Conservation (phyloP, 805 yeast species). For the Saccharomycopsis lassenensis region DNA sequence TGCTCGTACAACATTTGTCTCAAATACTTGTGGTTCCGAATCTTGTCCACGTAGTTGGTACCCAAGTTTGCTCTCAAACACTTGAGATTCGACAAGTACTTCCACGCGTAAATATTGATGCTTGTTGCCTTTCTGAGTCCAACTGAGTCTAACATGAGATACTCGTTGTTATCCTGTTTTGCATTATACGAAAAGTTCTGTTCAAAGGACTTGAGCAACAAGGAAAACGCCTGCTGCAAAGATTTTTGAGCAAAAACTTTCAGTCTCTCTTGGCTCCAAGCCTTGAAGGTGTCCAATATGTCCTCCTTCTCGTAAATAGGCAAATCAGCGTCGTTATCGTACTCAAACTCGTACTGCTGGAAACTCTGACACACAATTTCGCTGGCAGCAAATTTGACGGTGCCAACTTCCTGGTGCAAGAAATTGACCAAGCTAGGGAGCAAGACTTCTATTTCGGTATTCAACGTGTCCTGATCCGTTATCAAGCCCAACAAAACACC, state of each 20-base stretch:
- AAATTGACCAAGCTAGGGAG: slow-evolving; percentile 7
- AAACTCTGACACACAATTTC: slow-evolving; percentile 13
- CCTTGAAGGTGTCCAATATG: slow-evolving; percentile 29
- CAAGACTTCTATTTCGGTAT: slow-evolving; percentile 11
- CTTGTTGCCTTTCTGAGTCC: neutral
- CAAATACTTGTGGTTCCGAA: neutral
- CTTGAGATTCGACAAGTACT: slow-evolving; percentile 3
- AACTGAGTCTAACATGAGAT: slow-evolving; percentile 4
- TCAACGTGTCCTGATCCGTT: slow-evolving; percentile 9
- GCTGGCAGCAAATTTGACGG: slow-evolving; percentile 11
- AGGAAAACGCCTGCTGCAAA: slow-evolving; percentile 48
- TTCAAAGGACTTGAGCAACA: slow-evolving; percentile 39
- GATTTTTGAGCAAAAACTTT: slow-evolving; percentile 49
- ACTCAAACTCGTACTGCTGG: slow-evolving; percentile 21
- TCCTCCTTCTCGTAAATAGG: slow-evolving; percentile 48
- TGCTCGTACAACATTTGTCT: neutral
- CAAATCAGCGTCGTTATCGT: slow-evolving; percentile 33
- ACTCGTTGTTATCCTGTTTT: neutral
- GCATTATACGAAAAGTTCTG: slow-evolving; percentile 24
- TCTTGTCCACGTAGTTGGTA: neutral
- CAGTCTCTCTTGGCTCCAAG: slow-evolving; percentile 40
- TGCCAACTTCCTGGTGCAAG: slow-evolving; percentile 8
- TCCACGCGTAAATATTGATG: slow-evolving; percentile 8
- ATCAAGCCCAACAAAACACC: slow-evolving; percentile 10
- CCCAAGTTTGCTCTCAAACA: slow-evolving; percentile 16